Evolutionary conservation across 257 asterid genomes (phyloP).

Genomic region (Echium plantagineum): DNA sequence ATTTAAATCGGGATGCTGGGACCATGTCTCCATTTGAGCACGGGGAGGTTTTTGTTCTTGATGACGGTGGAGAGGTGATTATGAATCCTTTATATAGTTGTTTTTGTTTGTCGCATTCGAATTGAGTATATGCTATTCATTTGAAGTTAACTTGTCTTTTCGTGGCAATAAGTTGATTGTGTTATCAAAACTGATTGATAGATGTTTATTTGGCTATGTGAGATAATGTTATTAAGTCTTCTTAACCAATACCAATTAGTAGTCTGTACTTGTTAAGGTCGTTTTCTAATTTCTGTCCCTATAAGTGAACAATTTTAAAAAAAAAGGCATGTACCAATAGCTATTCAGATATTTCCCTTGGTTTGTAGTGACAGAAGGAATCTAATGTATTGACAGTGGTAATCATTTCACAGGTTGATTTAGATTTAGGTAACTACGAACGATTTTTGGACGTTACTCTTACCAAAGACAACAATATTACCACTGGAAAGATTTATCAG

Average conservation of each 20-base stretch:
- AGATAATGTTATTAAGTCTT: too few relatives aligned
- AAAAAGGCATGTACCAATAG: too few relatives aligned
- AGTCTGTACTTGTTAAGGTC: too few relatives aligned
- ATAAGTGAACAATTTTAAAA: too few relatives aligned
- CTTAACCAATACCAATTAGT: too few relatives aligned
- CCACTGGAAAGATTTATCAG: constrained; percentile 99
- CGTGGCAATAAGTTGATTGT: too few relatives aligned
- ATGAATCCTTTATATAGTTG: not conserved
- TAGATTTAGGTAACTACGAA: constrained; percentile 94
- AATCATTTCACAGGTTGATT: constrained; percentile 13
- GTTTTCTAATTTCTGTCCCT: too few relatives aligned
- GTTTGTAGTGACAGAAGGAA: not conserved
- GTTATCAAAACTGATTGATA: too few relatives aligned
- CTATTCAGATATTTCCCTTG: not conserved
- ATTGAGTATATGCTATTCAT: not conserved
- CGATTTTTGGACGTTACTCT: constrained; percentile 87
- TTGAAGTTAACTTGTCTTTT: too few relatives aligned
- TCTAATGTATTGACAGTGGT: not conserved
- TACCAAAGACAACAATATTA: constrained; percentile 89
- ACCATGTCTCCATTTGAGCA: constrained; percentile 99
- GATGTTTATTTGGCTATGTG: too few relatives aligned
- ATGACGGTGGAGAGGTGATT: constrained; percentile 97
- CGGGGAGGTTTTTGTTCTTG: constrained; percentile 95
- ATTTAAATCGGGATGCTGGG: constrained; percentile 91
- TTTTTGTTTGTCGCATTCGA: constrained; percentile 1